phyloP scores from a whole-genome alignment of 1,284 basidiomycete species.

The Trichosporon ovoides region DNA sequence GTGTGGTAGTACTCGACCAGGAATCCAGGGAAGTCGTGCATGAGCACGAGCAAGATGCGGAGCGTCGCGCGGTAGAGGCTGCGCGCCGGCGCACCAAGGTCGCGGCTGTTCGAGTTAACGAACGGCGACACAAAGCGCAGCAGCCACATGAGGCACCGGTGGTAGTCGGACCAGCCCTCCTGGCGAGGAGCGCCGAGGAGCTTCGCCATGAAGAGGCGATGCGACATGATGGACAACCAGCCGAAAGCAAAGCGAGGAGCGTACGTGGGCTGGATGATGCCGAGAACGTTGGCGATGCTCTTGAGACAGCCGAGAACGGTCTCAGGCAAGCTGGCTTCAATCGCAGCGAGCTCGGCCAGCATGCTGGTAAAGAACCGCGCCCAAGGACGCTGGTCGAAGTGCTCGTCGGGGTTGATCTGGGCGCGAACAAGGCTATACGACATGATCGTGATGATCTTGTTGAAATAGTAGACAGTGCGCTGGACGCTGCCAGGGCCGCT shows the following conservation, averaged over 20 bases:
- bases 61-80: slow-evolving; percentile 90
- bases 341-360: slow-evolving; percentile 79
- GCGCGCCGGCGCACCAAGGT: slow-evolving; percentile 74
- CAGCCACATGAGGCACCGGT: slow-evolving; percentile 84
- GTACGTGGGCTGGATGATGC: slow-evolving; percentile 90
- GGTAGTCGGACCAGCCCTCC: slow-evolving; percentile 86
- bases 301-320: slow-evolving; percentile 86
- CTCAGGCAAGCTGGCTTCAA: slow-evolving; percentile 74
- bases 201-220: slow-evolving; percentile 96
- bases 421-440: slow-evolving; percentile 90
- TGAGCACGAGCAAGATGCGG: slow-evolving; percentile 82
- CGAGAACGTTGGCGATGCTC: slow-evolving; percentile 88
- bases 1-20: slow-evolving; percentile 95
- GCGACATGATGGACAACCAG: slow-evolving; percentile 95
- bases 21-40: slow-evolving; percentile 99
- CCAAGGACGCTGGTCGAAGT: slow-evolving; percentile 97
- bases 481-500: slow-evolving; percentile 73
- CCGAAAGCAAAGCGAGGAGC: slow-evolving; percentile 98
- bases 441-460: slow-evolving; percentile 96
- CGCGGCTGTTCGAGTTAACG: slow-evolving; percentile 63
- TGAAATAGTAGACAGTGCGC: slow-evolving; percentile 95
- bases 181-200: slow-evolving; percentile 57
- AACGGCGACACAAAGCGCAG: slow-evolving; percentile 93
- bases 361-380: slow-evolving; percentile 97
- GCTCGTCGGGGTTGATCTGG: slow-evolving; percentile 85